Percentiles rank a stretch among this genome's conserved stretches.
These are phyloP conservation scores for Hemerocallis citrina DNA, from an alignment of 106 monocot genomes.

Conservation along the genomic window DNA sequence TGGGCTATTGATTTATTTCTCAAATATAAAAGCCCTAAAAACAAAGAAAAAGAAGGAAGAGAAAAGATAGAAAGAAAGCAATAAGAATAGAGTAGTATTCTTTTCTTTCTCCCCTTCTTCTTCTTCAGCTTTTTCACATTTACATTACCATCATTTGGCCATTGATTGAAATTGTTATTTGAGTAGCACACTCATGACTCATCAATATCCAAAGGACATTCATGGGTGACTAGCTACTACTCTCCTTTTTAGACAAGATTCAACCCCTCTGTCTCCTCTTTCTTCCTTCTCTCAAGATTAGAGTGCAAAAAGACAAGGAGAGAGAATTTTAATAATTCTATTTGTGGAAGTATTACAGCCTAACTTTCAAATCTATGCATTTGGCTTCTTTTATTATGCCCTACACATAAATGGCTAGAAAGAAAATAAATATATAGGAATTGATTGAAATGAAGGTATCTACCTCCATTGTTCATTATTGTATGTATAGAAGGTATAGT, in stretches of 20 bases:
- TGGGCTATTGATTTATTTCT: slow-evolving; percentile 41
- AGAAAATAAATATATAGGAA: background rate
- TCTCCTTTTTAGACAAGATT: background rate
- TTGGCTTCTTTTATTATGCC: background rate
- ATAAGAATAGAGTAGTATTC: background rate
- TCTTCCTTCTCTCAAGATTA: no score
- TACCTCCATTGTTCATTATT: background rate
- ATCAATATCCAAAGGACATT: background rate
- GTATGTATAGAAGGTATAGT: slow-evolving; percentile 2
- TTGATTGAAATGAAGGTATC: background rate
- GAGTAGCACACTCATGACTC: slow-evolving; percentile 1
- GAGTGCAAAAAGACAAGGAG: no score
- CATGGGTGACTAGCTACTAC: background rate
- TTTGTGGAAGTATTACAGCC: background rate
- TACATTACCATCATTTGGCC: slow-evolving; percentile 8
- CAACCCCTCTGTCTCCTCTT: background rate
- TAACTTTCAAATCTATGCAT: background rate
- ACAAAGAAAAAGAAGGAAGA: background rate
- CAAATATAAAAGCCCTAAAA: background rate
- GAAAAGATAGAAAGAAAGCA: background rate
- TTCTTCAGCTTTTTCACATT: background rate
- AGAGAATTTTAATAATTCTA: no score
- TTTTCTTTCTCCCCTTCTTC: no score
- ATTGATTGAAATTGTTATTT: slow-evolving; percentile 8
- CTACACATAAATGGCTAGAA: background rate